phyloP scores from a whole-genome alignment of 306 rosid species.

The Acacia melanoxylon region DNA sequence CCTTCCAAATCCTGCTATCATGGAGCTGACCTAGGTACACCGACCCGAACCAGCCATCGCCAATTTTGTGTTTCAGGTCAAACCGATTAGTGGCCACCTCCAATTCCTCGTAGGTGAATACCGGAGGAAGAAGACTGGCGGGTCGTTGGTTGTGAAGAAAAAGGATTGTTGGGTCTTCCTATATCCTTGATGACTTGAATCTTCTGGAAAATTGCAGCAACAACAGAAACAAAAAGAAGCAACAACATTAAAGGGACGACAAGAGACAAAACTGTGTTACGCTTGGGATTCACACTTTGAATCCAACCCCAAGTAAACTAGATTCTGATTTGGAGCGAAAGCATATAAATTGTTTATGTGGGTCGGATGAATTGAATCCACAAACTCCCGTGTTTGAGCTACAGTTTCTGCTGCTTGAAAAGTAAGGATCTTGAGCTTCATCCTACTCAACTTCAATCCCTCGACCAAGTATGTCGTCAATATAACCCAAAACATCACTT shows the following conservation, averaged over 20 bases:
- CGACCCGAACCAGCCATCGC: slow-evolving; percentile 95
- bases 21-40: slow-evolving; percentile 73
- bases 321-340: slow-evolving; percentile 33
- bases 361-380: slow-evolving; percentile 74
- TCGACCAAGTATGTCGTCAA: slow-evolving; percentile 37
- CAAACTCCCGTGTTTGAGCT: slow-evolving; percentile 50
- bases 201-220: slow-evolving; percentile 31
- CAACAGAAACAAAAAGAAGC: slow-evolving; percentile 36
- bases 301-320: slow-evolving; percentile 56
- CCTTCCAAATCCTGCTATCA: slow-evolving; percentile 64
- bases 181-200: slow-evolving; percentile 33
- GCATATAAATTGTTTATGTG: slow-evolving; percentile 57
- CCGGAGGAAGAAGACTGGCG: slow-evolving; percentile 75
- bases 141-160: slow-evolving; percentile 82
- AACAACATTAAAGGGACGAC: slow-evolving; percentile 46
- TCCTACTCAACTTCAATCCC: slow-evolving; percentile 87
- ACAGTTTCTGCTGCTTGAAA: slow-evolving; percentile 57
- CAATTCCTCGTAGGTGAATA: slow-evolving; percentile 77
- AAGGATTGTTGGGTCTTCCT: slow-evolving; percentile 67
- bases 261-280: slow-evolving; percentile 36
- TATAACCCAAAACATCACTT: slow-evolving; percentile 58
- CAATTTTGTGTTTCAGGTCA: slow-evolving; percentile 78
- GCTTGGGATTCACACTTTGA: slow-evolving; percentile 33
- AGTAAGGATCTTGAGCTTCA: slow-evolving; percentile 59
- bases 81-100: slow-evolving; percentile 68